Conservation (phyloP, 768 basidiomycete species). For the Gelatoporia subvermispora region DNA sequence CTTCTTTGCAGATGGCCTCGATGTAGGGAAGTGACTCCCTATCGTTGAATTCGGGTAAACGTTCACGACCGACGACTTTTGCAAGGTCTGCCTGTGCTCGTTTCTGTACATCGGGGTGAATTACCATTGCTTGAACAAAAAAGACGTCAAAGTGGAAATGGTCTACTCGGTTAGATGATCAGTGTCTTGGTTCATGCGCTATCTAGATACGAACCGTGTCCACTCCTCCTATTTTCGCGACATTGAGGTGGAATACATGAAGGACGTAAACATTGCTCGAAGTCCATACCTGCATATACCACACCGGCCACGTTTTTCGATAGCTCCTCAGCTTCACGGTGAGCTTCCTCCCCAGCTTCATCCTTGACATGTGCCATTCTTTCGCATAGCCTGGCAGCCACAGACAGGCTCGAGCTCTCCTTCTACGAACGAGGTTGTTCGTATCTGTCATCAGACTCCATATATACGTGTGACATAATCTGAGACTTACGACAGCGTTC, state of each 20-base stretch:
- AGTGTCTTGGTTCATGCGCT: neutral
- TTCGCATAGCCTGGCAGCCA: conserved; percentile 14
- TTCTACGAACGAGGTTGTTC: no score
- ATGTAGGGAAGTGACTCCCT: conserved; percentile 17
- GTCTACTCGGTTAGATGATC: conserved; percentile 17
- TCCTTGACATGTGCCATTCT: conserved; percentile 13
- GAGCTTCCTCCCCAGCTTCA: neutral
- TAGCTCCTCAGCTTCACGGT: neutral
- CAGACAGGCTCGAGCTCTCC: conserved; percentile 9
- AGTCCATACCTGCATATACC: neutral
- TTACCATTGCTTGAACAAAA: conserved; percentile 12
- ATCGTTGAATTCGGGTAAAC: conserved; percentile 19
- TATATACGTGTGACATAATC: neutral
- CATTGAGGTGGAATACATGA: neutral
- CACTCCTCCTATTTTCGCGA: conserved; percentile 8
- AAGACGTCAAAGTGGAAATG: conserved; percentile 21
- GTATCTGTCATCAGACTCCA: neutral
- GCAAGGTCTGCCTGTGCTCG: conserved; percentile 30
- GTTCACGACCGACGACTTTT: conserved; percentile 27
- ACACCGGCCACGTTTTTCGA: neutral
- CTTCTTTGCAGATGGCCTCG: conserved; percentile 27
- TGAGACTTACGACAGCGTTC: conserved; percentile 21
- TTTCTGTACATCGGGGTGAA: conserved; percentile 21
- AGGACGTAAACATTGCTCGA: no score
- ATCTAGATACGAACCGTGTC: conserved; percentile 14